Base-by-base conservation (phyloP, 805 yeast species). In the Maudiozyma turicensis region DNA sequence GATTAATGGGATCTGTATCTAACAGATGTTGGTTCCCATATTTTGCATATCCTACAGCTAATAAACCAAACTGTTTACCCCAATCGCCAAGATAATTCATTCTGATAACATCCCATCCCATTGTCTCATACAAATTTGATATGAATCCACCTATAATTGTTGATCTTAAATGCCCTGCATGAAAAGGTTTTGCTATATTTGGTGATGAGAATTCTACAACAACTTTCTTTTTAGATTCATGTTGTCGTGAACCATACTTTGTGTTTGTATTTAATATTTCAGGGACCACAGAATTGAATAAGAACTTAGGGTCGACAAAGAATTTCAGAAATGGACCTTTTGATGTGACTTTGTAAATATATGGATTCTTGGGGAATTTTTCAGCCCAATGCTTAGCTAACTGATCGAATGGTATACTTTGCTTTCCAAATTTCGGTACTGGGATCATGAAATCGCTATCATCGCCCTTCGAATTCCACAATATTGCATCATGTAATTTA, bases 141-240 rank as follows among this genome's bases (percentile, higher is more conserved):
- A 91, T 68, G 71, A 89, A 93, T 6, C 98, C 98, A 57, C 99
- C 99, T 65, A 91, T 91, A 64, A 91, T 91, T 43, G 99, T 91
- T 40, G 95, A 86, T 69, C 99, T 83, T 68, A 91, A 78, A 68
- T 91, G 99, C 50, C 99, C 99, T 48, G 99, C 99, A 66, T 91
- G 99, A 84, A 91, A 91, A 13, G 99, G 99, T 72, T 91, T 91
- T 56, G 99, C 99, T 63, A 91, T 90, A 70, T 91, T 91, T 55
- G 99, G 99, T 37, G 97, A 90, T 1, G 96, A 87, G 62, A 91
- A 91, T 69, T 91, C 99, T 56, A 93, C 77, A 43, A 88, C 59
- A 14, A 85, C 74, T 55, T 74, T 82, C 71, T 88, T 84, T 54
- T 80, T 81, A 41, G 70, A 68, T 49, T 95, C 96, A 48, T 86